Conservation (phyloP, 2,329 filamentous ascomycete genomes). For the Aspergillus chevalieri region DNA sequence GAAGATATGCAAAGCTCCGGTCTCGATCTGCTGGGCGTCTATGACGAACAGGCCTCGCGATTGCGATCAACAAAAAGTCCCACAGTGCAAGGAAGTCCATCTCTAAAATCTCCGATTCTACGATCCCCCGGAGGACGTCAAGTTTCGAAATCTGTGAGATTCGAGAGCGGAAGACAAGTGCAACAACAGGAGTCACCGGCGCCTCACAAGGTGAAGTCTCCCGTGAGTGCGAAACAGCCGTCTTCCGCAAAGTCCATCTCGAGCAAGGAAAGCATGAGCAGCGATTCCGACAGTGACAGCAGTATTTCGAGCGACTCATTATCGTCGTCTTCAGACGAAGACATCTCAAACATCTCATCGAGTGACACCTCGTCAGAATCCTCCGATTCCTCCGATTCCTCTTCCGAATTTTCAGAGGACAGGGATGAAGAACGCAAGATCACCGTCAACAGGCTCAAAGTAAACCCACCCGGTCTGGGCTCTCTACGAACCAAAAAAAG, state of each 20-base stretch:
- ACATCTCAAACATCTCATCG: constrained; percentile 22
- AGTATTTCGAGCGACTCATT: constrained; percentile 30
- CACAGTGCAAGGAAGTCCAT: neutral
- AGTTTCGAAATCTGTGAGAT: constrained; percentile 29
- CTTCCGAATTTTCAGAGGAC: constrained; percentile 25
- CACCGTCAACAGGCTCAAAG: constrained; percentile 7
- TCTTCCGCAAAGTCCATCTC: constrained; percentile 11
- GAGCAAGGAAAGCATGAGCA: constrained; percentile 2
- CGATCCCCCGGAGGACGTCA: constrained; percentile 1
- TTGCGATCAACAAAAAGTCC: neutral
- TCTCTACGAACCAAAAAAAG: constrained; percentile 47
- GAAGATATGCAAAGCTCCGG: constrained; percentile 35
- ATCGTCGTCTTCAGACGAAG: constrained; percentile 28
- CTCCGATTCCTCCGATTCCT: constrained; percentile 13
- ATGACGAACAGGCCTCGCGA: constrained; percentile 5
- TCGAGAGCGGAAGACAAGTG: constrained; percentile 13
- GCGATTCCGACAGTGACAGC: constrained; percentile 9
- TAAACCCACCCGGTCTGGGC: constrained; percentile 45
- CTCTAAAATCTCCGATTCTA: neutral
- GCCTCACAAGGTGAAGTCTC: constrained; percentile 5
- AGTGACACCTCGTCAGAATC: constrained; percentile 9
- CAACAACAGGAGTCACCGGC: constrained; percentile 4
- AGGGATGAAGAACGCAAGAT: constrained; percentile 14
- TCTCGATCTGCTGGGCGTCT: constrained; percentile 15
- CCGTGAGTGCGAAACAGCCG: constrained; percentile 9